A percentile compares a stretch with the other conserved stretches of the same genome.
phyloP scores from a whole-genome alignment of 176 grass and related monocot genomes.

The maize (Zea mays) region Zm-B73-REFERENCE-NAM-5.0 NC_050102.1:1254001-1254500 shows the following conservation, averaged over 20 bases:
- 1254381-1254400: too few species aligned
- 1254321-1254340: not conserved
- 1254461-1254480: not conserved
- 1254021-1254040: not conserved
- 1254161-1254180: slow-evolving; percentile 40
- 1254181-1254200: slow-evolving; percentile 42
- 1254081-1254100: slow-evolving; percentile 83
- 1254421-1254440: slow-evolving; percentile 37
- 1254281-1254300: slow-evolving; percentile 22
- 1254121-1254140: slow-evolving; percentile 47
- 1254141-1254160: slow-evolving; percentile 27
- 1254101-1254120: slow-evolving; percentile 60
- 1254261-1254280: slow-evolving; percentile 43
- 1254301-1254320: not conserved
- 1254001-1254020: not conserved
- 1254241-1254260: slow-evolving; percentile 23
- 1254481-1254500: not conserved
- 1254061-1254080: slow-evolving; percentile 75
- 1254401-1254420: not conserved
- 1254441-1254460: not conserved
- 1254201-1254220: slow-evolving; percentile 41
- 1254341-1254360: not conserved
- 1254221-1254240: slow-evolving; percentile 44
- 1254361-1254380: not conserved
- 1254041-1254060: slow-evolving; percentile 35